Percentiles rank a stretch among this genome's conserved stretches.
Evolutionary conservation across 1,284 basidiomycete genomes (phyloP).

Genomic region (Fomitopsis pinicola): DNA sequence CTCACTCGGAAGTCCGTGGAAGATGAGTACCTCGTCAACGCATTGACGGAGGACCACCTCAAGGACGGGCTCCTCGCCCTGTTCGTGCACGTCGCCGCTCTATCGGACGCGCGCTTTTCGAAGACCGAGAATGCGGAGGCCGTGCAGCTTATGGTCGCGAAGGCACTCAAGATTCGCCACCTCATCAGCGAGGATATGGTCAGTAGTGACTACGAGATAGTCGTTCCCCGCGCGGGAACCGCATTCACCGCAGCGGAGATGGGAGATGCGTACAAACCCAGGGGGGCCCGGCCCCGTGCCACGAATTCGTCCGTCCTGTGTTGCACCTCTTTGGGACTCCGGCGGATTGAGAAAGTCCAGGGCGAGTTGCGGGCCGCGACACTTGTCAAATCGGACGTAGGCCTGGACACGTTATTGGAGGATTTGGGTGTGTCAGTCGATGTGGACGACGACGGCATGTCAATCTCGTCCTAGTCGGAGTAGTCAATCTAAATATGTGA

Average conservation of each 20-base stretch:
- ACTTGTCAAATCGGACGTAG: too few relatives aligned
- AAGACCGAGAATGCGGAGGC: constrained; percentile 26
- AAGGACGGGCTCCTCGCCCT: constrained; percentile 34
- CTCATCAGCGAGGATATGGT: constrained; percentile 45
- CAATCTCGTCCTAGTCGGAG: background rate
- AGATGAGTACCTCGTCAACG: constrained; percentile 25
- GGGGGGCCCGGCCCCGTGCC: too few relatives aligned
- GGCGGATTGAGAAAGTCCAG: too few relatives aligned
- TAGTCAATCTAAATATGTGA: constrained; percentile 24
- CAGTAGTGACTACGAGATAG: constrained; percentile 38
- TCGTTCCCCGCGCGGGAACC: constrained; percentile 26
- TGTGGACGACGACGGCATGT: too few relatives aligned
- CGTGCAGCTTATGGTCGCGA: constrained; percentile 34
- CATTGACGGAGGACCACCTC: constrained; percentile 21
- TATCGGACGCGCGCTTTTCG: constrained; percentile 26
- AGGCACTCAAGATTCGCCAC: constrained; percentile 43
- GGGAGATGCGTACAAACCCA: too few relatives aligned
- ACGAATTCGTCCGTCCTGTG: too few relatives aligned
- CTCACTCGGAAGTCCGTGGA: constrained; percentile 38
- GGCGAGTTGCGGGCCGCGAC: too few relatives aligned
- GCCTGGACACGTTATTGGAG: too few relatives aligned
- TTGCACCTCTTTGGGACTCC: too few relatives aligned
- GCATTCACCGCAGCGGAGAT: constrained; percentile 31
- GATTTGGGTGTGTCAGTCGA: too few relatives aligned
- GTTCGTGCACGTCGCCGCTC: constrained; percentile 39